A percentile compares a stretch with the other conserved stretches of the same genome.
Evolutionary conservation across 1,284 basidiomycete genomes (phyloP).

Genomic region (Ustilago vetiveriae): DNA sequence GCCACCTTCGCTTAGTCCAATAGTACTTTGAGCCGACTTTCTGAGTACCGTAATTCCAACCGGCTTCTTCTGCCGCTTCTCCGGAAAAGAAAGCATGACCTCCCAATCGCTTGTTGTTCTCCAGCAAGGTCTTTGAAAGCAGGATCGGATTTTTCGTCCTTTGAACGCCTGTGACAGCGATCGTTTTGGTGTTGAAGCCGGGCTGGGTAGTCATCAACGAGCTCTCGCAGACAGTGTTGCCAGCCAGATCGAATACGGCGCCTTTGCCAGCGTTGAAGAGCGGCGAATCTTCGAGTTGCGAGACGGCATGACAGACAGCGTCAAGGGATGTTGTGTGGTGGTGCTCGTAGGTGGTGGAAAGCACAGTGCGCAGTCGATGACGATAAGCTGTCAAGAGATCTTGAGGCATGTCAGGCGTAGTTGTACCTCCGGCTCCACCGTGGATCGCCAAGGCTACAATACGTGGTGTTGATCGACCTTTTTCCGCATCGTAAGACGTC

Average conservation of each 20-base stretch:
- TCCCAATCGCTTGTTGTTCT: conserved; percentile 71
- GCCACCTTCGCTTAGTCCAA: conserved; percentile 37
- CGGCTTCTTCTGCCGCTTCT: conserved; percentile 73
- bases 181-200: conserved; percentile 58
- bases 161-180: conserved; percentile 75
- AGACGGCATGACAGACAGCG: conserved; percentile 79
- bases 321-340: conserved; percentile 81
- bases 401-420: conserved; percentile 21
- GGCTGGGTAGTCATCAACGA: conserved; percentile 68
- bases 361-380: conserved; percentile 71
- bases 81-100: conserved; percentile 80
- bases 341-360: conserved; percentile 74
- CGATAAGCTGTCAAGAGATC: conserved; percentile 74
- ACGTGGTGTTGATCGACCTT: not conserved
- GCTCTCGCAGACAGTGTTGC: conserved; percentile 79
- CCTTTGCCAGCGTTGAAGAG: conserved; percentile 79
- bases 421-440: conserved; percentile 45
- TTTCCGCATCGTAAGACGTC: not conserved
- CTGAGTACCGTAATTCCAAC: conserved; percentile 51
- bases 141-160: conserved; percentile 78
- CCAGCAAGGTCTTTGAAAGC: conserved; percentile 76
- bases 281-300: conserved; percentile 78
- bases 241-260: conserved; percentile 43
- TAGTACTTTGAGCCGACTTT: conserved; percentile 30
- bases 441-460: conserved; percentile 45